A percentile compares a stretch with the other conserved stretches of the same genome.
phyloP scores from a whole-genome alignment of 768 basidiomycete genomes.

The Amanita rubescens region DNA sequence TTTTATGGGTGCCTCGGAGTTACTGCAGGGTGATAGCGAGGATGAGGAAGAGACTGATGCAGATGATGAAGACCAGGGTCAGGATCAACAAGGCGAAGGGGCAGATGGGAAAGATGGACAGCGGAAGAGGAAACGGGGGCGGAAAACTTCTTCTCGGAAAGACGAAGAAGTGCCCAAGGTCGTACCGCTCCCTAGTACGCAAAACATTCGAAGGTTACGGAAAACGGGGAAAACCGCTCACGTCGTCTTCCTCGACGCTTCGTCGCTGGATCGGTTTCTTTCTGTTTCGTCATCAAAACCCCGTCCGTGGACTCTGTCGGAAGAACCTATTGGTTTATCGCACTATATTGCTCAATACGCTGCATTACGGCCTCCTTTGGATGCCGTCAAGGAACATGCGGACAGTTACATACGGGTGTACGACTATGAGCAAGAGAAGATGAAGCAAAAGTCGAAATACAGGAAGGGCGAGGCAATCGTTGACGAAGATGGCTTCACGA shows the following conservation, averaged over 20 bases:
- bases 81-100: no score
- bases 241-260: slow-evolving; percentile 59
- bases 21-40: slow-evolving; percentile 35
- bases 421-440: slow-evolving; percentile 63
- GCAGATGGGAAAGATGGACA: slow-evolving; percentile 20
- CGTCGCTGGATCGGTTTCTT: slow-evolving; percentile 49
- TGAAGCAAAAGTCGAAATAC: slow-evolving; percentile 57
- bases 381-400: slow-evolving; percentile 67
- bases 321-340: slow-evolving; percentile 49
- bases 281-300: slow-evolving; percentile 44
- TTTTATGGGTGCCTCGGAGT: slow-evolving; percentile 26
- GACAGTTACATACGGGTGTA: slow-evolving; percentile 71
- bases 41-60: slow-evolving; percentile 21
- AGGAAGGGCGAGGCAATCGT: slow-evolving; percentile 83
- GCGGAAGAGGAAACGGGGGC: slow-evolving; percentile 33
- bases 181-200: slow-evolving; percentile 50
- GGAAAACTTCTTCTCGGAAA: slow-evolving; percentile 22
- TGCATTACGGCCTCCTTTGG: slow-evolving; percentile 68
- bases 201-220: slow-evolving; percentile 46
- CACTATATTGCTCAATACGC: slow-evolving; percentile 65
- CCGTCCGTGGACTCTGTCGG: slow-evolving; percentile 53
- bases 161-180: slow-evolving; percentile 36
- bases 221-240: slow-evolving; percentile 66
- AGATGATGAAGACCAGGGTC: slow-evolving; percentile 24
- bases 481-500: slow-evolving; percentile 92